Evolutionary conservation across 306 rosid species (phyloP), one percentile per base, ranked within the genome.

Genomic region (Dalbergia cultrata): DNA sequence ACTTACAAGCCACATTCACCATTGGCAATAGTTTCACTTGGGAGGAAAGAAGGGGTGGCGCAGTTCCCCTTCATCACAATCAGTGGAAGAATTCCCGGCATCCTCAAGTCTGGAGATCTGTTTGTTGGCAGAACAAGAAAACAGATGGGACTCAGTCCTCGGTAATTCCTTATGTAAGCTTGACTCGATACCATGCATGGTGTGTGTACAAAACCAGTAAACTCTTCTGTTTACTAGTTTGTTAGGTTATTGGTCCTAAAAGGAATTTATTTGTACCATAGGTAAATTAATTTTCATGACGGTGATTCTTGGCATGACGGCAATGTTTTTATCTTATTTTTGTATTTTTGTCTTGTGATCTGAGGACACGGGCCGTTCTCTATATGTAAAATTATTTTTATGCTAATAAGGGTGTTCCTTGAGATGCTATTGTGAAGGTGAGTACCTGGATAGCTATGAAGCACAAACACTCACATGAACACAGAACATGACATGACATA

Each of bases 101-200:
- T 83, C 62, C 59, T 92, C 52, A 94, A 94, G 70, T 92, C 94
- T 4, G 78, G 90, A 63, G 94, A 94, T 77, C 89, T 94, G 69
- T 92, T 92, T 76, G 94, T 92, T 26, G 93, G 94, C 60, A 90
- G 54, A 73, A 83, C 93, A 70, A 92, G 97, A 82, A 90, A 87
- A 86, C 84, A 82, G 63, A 69, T 92, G 83, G 97, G 93, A 26
- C 85, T 90, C 39, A 80, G 77, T 34, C 81, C 92, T 59, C 4
- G 4, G 13, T 50, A n/a, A 14, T 13, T 49, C 54, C 6, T 49
- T 72, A 11, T 31, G 7, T 22, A 53, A 53, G 74, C 81, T 74
- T 74, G 67, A 77, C 37, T 34, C 7, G 19, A 56, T 53, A 58
- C 45, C 45, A 59, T 53, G 53, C 54, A 67, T 49, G 72, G 70